Conservation (phyloP, 176 grass and related monocot species). For the Saccharum officinarum region DNA sequence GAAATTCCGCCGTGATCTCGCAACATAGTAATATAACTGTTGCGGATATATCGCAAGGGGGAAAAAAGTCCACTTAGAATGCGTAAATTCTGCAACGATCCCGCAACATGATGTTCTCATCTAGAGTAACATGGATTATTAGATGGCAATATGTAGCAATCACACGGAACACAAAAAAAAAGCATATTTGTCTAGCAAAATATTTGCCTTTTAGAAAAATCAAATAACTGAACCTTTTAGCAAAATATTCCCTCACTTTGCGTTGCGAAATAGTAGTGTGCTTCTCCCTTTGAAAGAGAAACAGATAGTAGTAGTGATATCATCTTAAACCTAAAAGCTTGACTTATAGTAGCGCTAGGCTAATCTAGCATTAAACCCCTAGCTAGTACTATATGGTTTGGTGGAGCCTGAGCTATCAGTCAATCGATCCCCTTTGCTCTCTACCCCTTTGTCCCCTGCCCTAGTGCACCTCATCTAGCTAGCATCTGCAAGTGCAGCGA, state of each 20-base stretch:
- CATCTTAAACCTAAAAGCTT: constrained; percentile 42
- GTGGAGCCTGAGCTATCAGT: too few species aligned
- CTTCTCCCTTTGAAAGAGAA: not conserved
- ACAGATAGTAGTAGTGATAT: not conserved
- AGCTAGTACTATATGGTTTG: too few species aligned
- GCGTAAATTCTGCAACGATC: not conserved
- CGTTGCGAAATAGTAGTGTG: not conserved
- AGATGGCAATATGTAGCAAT: too few species aligned
- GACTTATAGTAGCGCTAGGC: constrained; percentile 13
- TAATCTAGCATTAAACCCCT: constrained; percentile 29
- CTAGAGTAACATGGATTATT: not conserved
- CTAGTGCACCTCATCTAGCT: not conserved
- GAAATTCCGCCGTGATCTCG: not conserved
- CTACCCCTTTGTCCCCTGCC: constrained; percentile 24
- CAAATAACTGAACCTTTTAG: not conserved
- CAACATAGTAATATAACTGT: not conserved
- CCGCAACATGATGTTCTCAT: not conserved
- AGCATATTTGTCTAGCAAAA: too few species aligned
- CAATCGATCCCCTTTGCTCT: too few species aligned
- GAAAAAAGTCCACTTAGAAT: too few species aligned
- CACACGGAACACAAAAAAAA: too few species aligned
- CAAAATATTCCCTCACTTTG: too few species aligned
- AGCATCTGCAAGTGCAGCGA: not conserved
- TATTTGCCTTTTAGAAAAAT: too few species aligned
- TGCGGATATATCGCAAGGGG: not conserved